Evolutionary conservation across 2,329 filamentous ascomycete genomes (phyloP), one percentile per base, ranked within the genome.

Genomic region (Sclerotinia nivalis): DNA sequence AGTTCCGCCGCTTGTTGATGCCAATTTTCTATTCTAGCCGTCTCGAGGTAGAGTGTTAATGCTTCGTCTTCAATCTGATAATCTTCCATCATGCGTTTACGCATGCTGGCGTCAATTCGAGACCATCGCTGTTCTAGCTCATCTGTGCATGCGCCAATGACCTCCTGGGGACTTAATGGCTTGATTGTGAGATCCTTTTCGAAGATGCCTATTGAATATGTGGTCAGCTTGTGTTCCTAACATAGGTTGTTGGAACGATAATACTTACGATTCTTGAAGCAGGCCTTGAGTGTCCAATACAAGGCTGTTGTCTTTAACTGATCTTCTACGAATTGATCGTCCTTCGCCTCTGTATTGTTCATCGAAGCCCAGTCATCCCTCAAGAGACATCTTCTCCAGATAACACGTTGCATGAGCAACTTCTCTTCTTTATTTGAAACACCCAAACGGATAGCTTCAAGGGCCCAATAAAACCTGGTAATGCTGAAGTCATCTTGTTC

Each of bases 371-470:
- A 99, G 77, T 97, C 88, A 78, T 97, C 94, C 64, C 89, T 88
- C 74, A 95, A 86, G 76, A 91, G 91, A 72, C 93, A 90, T 68
- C 96, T 88, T 77, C 96, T 91, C 96, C 96, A 99, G 72, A 98
- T 92, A n/a, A 88, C 80, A 71, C 83, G 84, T 65, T 87, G 81
- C 49, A 85, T 78, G 45, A 84, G 81, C 37, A 89, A 85, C 72
- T 85, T 84, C 59, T 86, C 84, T n/a, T 87, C 85, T 25, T 83
- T 88, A 73, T 82, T 83, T 75, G 79, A 84, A 75, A 84, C 85
- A 73, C 82, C 87, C 77, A 82, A 85, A 28, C 68, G 70, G 7
- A 71, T 67, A 20, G 74, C 78, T 71, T 82, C 77, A 8, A 89
- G 79, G 22, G 83, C 84, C 55, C 84, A 77, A 79, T 88, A 91